These are phyloP conservation scores for Lactarius evosmus DNA, from an alignment of 768 basidiomycete genomes.

Conservation along the genomic window DNA sequence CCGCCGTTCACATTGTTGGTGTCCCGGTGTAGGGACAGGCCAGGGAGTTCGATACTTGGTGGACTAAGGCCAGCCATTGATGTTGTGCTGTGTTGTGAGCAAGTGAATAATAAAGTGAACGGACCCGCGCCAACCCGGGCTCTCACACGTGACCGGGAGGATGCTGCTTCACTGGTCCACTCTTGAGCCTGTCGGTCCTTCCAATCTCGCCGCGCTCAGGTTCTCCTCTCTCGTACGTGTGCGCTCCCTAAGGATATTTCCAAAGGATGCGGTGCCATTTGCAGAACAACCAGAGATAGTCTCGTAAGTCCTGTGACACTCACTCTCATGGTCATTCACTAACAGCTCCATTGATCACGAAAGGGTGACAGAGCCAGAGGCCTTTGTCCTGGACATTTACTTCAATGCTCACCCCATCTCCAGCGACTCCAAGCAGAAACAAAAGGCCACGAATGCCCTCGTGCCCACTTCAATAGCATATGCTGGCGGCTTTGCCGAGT, in stretches of 20 bases:
- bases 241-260: constrained; percentile 65
- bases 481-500: constrained; percentile 64
- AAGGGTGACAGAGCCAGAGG: constrained; percentile 67
- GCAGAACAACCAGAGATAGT: constrained; percentile 54
- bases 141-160: background rate
- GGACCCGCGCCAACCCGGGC: too few species aligned
- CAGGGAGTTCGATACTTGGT: constrained; percentile 20
- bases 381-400: constrained; percentile 71
- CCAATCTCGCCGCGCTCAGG: constrained; percentile 65
- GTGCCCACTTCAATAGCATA: constrained; percentile 71
- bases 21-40: constrained; percentile 14
- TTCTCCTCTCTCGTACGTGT: constrained; percentile 66
- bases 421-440: constrained; percentile 50
- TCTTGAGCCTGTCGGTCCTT: constrained; percentile 54
- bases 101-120: too few species aligned
- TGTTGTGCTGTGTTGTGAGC: background rate
- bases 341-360: background rate
- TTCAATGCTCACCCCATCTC: constrained; percentile 64
- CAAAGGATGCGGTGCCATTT: constrained; percentile 63
- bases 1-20: background rate
- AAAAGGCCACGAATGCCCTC: constrained; percentile 65
- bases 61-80: constrained; percentile 19
- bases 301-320: constrained; percentile 45
- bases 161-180: constrained; percentile 61
- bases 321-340: background rate